These are phyloP conservation scores for Lactarius akahatsu DNA, from an alignment of 768 basidiomycete genomes.

Conservation along the genomic window DNA sequence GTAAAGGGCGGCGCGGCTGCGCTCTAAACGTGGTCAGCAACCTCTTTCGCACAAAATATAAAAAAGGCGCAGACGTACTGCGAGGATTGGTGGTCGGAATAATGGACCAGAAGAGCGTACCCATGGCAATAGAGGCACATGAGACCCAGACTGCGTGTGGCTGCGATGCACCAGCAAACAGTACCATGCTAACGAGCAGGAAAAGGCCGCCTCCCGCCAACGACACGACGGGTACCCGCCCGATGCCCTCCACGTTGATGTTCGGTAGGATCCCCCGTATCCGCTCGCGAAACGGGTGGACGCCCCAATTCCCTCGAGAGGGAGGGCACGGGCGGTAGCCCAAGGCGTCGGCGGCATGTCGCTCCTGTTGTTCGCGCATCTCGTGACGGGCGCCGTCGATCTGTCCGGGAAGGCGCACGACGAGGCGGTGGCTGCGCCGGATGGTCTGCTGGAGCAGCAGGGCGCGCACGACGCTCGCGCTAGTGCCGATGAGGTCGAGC, in stretches of 20 bases:
- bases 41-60: neutral
- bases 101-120: neutral
- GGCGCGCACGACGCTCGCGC: slow-evolving; percentile 21
- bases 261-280: neutral
- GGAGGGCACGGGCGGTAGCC: neutral
- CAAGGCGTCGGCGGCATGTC: neutral
- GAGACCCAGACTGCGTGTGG: slow-evolving; percentile 16
- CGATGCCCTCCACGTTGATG: slow-evolving; percentile 14
- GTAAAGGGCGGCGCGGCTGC: slow-evolving; percentile 10
- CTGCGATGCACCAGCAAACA: slow-evolving; percentile 17
- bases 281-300: neutral
- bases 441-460: slow-evolving; percentile 18
- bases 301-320: neutral
- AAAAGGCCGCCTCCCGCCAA: slow-evolving; percentile 16
- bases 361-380: slow-evolving; percentile 5
- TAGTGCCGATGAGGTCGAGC: slow-evolving; percentile 29
- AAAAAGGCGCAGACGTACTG: slow-evolving; percentile 6
- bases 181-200: slow-evolving; percentile 17
- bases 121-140: neutral
- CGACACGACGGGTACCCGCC: slow-evolving; percentile 9
- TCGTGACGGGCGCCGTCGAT: slow-evolving; percentile 20
- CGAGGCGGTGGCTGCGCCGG: slow-evolving; percentile 18
- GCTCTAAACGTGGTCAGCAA: slow-evolving; percentile 6
- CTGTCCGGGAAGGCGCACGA: slow-evolving; percentile 2
- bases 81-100: neutral